Percentiles rank a stretch among this genome's conserved stretches.
These are phyloP conservation scores for Coffea humblotiana DNA, from an alignment of 305 asterid species.

Conservation along the genomic window DNA sequence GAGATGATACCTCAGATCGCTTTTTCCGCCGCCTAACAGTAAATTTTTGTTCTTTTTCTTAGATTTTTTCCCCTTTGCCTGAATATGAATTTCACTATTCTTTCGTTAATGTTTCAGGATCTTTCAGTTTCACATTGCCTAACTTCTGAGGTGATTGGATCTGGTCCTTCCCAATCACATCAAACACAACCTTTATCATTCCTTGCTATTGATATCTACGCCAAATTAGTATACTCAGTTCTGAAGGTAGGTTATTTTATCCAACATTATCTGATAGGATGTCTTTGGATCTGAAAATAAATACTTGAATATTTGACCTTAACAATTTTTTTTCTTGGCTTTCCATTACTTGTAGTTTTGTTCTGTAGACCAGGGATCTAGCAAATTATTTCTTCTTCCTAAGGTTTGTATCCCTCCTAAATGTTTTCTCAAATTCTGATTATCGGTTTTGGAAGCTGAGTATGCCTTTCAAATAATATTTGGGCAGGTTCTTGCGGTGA, in stretches of 20 bases:
- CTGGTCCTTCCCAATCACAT: slow-evolving; percentile 65
- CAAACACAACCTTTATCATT: slow-evolving; percentile 78
- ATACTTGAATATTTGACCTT: not conserved
- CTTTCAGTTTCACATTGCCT: slow-evolving; percentile 85
- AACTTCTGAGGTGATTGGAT: slow-evolving; percentile 66
- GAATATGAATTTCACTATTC: not conserved
- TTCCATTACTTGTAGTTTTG: slow-evolving; percentile 54
- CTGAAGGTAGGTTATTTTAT: slow-evolving; percentile 62
- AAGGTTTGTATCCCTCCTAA: slow-evolving; percentile 49
- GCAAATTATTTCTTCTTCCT: slow-evolving; percentile 69
- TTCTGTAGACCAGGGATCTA: slow-evolving; percentile 75
- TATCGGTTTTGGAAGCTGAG: slow-evolving; percentile 18
- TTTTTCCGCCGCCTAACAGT: slow-evolving; percentile 87
- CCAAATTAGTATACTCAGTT: slow-evolving; percentile 78
- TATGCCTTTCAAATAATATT: slow-evolving; percentile 9
- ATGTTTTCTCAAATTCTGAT: slow-evolving; percentile 8
- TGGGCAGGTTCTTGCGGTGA: slow-evolving; percentile 78
- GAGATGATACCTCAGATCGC: slow-evolving; percentile 84
- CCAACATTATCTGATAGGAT: not conserved
- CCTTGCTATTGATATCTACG: slow-evolving; percentile 93
- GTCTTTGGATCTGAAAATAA: not conserved
- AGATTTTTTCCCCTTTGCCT: not conserved
- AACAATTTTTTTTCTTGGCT: slow-evolving; percentile 22
- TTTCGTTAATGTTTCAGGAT: slow-evolving; percentile 54
- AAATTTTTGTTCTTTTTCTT: slow-evolving; percentile 16